Evolutionary conservation across 2,329 filamentous ascomycete species (phyloP).

Genomic region (Trichoderma sp.): DNA sequence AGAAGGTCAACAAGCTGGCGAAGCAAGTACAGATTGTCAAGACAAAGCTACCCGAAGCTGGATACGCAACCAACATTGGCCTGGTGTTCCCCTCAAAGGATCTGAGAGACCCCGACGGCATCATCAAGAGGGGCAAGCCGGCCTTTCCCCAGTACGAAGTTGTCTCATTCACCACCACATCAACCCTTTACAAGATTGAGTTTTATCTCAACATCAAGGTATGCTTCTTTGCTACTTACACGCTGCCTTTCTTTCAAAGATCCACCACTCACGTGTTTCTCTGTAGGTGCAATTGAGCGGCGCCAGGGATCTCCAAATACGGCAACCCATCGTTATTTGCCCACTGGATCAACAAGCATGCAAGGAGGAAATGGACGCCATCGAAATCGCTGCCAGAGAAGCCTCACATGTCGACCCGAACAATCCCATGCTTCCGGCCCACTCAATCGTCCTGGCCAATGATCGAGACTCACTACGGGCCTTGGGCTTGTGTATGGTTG

Average conservation of each 20-base stretch:
- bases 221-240: conserved; percentile 22
- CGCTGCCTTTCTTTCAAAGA: background rate
- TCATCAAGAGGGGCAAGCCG: conserved; percentile 78
- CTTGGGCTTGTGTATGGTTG: conserved; percentile 61
- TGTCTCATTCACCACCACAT: conserved; percentile 87
- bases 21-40: conserved; percentile 80
- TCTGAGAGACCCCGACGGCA: conserved; percentile 78
- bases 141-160: conserved; percentile 88
- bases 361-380: conserved; percentile 98
- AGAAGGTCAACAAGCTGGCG: conserved; percentile 81
- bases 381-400: conserved; percentile 92
- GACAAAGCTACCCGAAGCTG: conserved; percentile 81
- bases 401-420: conserved; percentile 83
- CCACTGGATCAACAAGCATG: conserved; percentile 92
- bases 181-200: conserved; percentile 95
- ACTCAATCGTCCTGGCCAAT: conserved; percentile 73
- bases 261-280: conserved; percentile 24
- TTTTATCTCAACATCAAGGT: conserved; percentile 96
- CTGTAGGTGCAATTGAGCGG: conserved; percentile 79
- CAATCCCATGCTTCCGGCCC: conserved; percentile 86
- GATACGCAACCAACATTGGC: conserved; percentile 89
- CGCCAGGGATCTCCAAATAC: conserved; percentile 80
- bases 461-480: conserved; percentile 64
- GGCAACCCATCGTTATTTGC: conserved; percentile 93
- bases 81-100: conserved; percentile 90